These are phyloP conservation scores for Guadua angustifolia DNA, from an alignment of 176 grass and related monocot genomes.

Conservation along the genomic window DNA sequence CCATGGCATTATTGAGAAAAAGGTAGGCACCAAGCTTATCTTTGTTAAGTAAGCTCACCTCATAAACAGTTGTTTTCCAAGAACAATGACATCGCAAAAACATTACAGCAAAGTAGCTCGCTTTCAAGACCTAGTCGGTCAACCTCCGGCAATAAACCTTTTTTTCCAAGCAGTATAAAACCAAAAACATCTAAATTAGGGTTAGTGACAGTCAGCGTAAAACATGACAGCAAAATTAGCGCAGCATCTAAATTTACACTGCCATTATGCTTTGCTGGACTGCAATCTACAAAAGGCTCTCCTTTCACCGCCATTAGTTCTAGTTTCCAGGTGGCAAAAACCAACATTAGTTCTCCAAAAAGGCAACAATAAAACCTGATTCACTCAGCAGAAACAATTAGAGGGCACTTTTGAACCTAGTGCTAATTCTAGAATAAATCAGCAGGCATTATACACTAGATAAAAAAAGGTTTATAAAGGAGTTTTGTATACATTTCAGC, in stretches of 20 bases:
- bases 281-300: constrained; percentile 21
- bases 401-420: constrained; percentile 24
- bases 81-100: not conserved
- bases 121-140: not conserved
- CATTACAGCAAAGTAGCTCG: not conserved
- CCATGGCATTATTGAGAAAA: not conserved
- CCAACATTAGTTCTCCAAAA: constrained; percentile 10
- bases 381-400: constrained; percentile 28
- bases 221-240: constrained; percentile 12
- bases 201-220: not conserved
- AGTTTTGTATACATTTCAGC: constrained; percentile 45
- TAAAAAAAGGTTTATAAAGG: constrained; percentile 20
- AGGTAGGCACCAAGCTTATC: not conserved
- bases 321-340: too few species aligned
- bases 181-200: not conserved
- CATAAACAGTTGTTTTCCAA: not conserved
- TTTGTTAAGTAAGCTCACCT: not conserved
- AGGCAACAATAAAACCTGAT: constrained; percentile 1
- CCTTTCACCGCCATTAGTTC: not conserved
- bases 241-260: constrained; percentile 29
- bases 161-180: not conserved
- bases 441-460: constrained; percentile 42
- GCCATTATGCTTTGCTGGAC: not conserved
- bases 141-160: not conserved
- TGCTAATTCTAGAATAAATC: constrained; percentile 39